A percentile compares a stretch with the other conserved stretches of the same genome.
Conservation (phyloP, 2,329 filamentous ascomycete genomes). For the Sordariomycetes sp. region DNA sequence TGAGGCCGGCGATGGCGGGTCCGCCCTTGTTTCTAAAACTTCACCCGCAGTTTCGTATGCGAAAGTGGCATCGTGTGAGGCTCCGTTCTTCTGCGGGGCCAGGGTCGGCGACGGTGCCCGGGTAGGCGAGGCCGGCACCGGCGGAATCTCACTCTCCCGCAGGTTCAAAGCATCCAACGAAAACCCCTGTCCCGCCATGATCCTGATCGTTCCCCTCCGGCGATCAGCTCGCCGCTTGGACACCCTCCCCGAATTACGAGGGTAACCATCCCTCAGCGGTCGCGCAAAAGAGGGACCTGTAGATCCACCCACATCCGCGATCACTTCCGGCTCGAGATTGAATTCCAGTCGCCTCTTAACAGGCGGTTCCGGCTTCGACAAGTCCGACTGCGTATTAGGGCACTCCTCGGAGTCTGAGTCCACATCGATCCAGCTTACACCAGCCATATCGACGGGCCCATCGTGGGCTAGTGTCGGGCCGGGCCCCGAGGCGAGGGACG, state of each 20-base stretch:
- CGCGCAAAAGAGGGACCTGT: background rate
- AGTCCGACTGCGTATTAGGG: background rate
- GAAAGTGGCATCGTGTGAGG: background rate
- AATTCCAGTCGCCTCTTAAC: background rate
- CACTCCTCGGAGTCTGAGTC: slow-evolving; percentile 7
- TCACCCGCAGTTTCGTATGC: background rate
- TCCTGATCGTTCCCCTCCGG: background rate
- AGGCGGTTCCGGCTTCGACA: background rate
- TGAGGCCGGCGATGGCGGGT: background rate
- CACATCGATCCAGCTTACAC: slow-evolving; percentile 9
- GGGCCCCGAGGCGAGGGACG: slow-evolving; percentile 21
- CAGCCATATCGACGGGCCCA: slow-evolving; percentile 6
- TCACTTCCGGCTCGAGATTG: background rate
- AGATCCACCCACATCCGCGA: background rate
- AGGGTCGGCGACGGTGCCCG: background rate
- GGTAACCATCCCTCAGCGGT: background rate
- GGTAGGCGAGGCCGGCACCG: background rate
- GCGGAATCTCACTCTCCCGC: background rate
- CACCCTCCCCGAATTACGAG: background rate
- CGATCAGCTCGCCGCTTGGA: background rate
- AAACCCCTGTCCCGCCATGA: slow-evolving; percentile 10
- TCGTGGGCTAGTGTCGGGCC: slow-evolving; percentile 9
- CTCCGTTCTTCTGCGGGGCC: background rate
- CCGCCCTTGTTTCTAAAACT: background rate
- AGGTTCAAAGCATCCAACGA: slow-evolving; percentile 9